phyloP scores from a whole-genome alignment of 805 yeast genomes.

The Barnettozyma sp. region DNA sequence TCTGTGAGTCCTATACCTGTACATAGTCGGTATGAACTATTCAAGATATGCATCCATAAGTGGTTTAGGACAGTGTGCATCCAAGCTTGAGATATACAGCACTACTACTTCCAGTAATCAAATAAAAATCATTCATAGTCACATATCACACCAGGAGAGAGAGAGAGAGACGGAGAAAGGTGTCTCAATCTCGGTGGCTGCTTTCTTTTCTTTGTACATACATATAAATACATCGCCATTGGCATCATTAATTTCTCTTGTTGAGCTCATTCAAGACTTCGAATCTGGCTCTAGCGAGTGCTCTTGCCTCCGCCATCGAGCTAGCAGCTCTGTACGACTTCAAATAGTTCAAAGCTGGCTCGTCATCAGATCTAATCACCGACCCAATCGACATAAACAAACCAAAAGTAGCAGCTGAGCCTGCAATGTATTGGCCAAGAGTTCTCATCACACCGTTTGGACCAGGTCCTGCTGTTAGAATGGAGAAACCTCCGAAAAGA shows the following conservation, averaged over 20 bases:
- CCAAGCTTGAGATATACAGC: too few species aligned
- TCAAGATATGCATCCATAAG: too few species aligned
- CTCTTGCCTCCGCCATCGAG: constrained; percentile 34
- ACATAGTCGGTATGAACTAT: too few species aligned
- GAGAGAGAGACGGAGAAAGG: too few species aligned
- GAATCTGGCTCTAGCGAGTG: constrained; percentile 37
- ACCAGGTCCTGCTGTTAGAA: constrained; percentile 92
- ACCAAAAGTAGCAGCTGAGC: constrained; percentile 95
- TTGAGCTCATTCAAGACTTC: constrained; percentile 22
- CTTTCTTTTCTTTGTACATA: not conserved
- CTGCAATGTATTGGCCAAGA: constrained; percentile 91
- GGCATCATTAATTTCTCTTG: constrained; percentile 18
- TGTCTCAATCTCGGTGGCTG: not conserved
- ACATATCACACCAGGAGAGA: too few species aligned
- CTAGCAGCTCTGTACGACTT: constrained; percentile 31
- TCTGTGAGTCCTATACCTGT: too few species aligned
- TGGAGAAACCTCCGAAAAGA: constrained; percentile 88
- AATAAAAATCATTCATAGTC: too few species aligned
- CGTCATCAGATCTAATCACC: constrained; percentile 70
- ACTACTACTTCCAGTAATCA: too few species aligned
- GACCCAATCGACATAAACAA: constrained; percentile 95
- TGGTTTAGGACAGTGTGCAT: too few species aligned
- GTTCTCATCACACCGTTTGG: constrained; percentile 97
- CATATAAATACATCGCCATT: too few species aligned
- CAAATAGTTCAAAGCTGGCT: constrained; percentile 15